Base-by-base conservation (phyloP, 2,329 filamentous ascomycete species). In the Magnaporthiopsis poae region DNA sequence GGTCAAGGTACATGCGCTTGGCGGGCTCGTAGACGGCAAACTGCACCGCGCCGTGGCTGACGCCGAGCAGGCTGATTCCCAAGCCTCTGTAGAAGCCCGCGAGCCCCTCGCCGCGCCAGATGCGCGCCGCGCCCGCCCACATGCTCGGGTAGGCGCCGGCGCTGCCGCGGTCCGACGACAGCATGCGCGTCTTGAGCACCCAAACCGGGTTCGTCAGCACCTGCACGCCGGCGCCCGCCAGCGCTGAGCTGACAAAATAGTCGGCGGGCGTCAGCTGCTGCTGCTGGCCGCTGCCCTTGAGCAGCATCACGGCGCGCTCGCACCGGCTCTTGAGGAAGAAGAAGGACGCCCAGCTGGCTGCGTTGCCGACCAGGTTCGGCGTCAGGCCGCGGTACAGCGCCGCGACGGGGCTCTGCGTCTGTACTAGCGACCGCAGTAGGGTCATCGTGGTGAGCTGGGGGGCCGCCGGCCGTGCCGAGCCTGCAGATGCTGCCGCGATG, bases 161-260 rank as follows among this genome's bases (percentile, higher is more conserved):
- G 7, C 87, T 83, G 66, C 85, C 82, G 64, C 86, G 85, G 70
- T 95, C 91, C 4, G 91, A 93, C 36, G 92, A 92, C 31, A 98
- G 82, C 92, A 99, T 98, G 69, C 95, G 90, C 11, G 94, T 98
- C 81, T 98, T 98, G 76, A 99, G 87, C 2, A 99, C 95, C 95
- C 95, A 99, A 72, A 99, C 88, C 2, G 95, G 95, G 75, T 98
- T 98, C 36, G 95, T 98, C 70, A 94, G 82, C 36, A 91, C 79
- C 61, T 93, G 90, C 1, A 92, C 96, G 60, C 91, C 77, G 25
- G 89, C 81, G 36, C 94, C 93, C 70, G 84, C 80, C 35, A 83
- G 73, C n/a, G 81, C 90, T 46, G 90, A 93, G 4, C 92, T 87
- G 62, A 89, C 73, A 75, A 97, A 94, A 79, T 93, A 96, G 77